A percentile compares a stretch with the other conserved stretches of the same genome.
Conservation (phyloP, 148 eudicot species). For the Chenopodium album region DNA sequence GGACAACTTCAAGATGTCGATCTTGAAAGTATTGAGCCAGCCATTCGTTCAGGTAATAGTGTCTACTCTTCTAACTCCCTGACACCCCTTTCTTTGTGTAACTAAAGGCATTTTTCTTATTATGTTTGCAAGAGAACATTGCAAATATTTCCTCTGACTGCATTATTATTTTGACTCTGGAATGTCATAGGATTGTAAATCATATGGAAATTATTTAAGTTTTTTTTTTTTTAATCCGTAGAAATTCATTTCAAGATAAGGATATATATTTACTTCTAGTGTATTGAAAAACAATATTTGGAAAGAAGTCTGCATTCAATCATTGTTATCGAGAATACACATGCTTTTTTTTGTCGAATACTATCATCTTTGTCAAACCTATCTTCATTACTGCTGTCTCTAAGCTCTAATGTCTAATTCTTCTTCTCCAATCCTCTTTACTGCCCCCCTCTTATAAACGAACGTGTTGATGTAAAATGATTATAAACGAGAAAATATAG, state of each 20-base stretch:
- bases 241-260: background rate
- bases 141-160: background rate
- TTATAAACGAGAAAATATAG: too few relatives aligned
- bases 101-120: background rate
- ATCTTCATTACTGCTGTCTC: background rate
- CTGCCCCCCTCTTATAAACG: background rate
- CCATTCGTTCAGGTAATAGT: conserved; percentile 72
- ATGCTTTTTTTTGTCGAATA: background rate
- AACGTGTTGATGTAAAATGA: too few relatives aligned
- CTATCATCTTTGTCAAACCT: background rate
- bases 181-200: background rate
- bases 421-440: background rate
- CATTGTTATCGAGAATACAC: background rate
- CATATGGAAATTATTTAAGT: background rate
- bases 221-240: too few relatives aligned
- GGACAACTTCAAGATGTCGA: conserved; percentile 95
- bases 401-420: too few relatives aligned
- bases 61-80: background rate
- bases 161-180: background rate
- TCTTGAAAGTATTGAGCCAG: conserved; percentile 87
- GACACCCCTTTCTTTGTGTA: background rate
- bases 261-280: background rate
- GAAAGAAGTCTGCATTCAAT: background rate
- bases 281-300: background rate
- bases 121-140: background rate